Evolutionary conservation across 257 asterid genomes (phyloP).

Genomic region (Rehmannia glutinosa): DNA sequence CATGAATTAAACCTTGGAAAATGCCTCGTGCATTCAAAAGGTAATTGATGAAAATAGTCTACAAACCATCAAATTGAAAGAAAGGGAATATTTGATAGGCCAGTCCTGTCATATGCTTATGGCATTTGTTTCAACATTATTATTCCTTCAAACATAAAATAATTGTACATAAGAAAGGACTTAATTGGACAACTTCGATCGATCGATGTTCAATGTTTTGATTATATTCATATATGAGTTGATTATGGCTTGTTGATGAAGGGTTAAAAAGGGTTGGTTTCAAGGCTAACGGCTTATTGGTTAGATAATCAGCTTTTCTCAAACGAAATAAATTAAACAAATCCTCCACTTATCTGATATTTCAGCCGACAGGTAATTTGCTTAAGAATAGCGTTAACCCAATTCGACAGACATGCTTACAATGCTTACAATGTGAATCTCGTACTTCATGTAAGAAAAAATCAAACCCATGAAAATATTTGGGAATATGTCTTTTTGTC

Average conservation of each 20-base stretch:
- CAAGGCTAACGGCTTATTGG: constrained; percentile 26
- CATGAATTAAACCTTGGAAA: background rate
- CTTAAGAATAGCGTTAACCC: constrained; percentile 54
- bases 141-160: constrained; percentile 18
- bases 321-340: constrained; percentile 17
- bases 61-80: background rate
- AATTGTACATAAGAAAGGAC: constrained; percentile 2
- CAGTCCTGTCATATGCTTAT: background rate
- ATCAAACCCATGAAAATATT: background rate
- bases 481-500: too few species aligned
- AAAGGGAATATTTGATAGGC: background rate
- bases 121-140: background rate
- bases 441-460: constrained; percentile 30
- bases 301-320: constrained; percentile 4
- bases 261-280: constrained; percentile 25
- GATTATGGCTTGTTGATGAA: constrained; percentile 34
- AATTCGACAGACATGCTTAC: constrained; percentile 29
- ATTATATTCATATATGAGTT: constrained; percentile 11
- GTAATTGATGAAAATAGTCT: background rate
- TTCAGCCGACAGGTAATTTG: constrained; percentile 52
- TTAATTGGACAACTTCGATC: background rate
- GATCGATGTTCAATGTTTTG: background rate
- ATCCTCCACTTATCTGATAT: background rate
- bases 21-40: background rate
- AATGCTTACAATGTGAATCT: constrained; percentile 25